These are phyloP conservation scores for Xylaria sp. DNA, from an alignment of 2,329 filamentous ascomycete genomes.

Conservation along the genomic window DNA sequence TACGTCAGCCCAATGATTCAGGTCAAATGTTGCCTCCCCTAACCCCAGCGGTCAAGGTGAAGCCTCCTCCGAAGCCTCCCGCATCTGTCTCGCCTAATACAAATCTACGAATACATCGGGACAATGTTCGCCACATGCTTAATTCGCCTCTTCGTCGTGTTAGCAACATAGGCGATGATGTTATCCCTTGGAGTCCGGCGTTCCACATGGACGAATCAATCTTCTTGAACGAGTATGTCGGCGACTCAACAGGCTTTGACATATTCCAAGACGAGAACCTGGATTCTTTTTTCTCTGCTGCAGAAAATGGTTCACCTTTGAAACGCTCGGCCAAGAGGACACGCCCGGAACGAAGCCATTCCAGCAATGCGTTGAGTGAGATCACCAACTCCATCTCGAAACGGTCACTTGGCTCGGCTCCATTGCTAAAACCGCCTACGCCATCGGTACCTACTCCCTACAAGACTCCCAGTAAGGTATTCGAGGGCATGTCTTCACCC, in stretches of 20 bases:
- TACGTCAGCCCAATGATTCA: constrained; percentile 56
- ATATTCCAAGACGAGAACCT: constrained; percentile 57
- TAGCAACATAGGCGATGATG: constrained; percentile 53
- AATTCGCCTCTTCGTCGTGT: constrained; percentile 64
- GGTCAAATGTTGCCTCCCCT: constrained; percentile 72
- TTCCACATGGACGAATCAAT: constrained; percentile 64
- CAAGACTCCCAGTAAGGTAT: constrained; percentile 61
- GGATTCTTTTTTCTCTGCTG: constrained; percentile 48
- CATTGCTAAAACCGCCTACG: constrained; percentile 52
- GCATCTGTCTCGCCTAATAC: constrained; percentile 92
- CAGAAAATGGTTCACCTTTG: constrained; percentile 64
- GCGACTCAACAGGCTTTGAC: constrained; percentile 60
- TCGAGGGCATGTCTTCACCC: constrained; percentile 58
- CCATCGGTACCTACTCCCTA: constrained; percentile 44
- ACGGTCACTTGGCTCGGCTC: constrained; percentile 54
- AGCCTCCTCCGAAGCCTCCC: constrained; percentile 58
- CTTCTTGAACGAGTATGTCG: constrained; percentile 54
- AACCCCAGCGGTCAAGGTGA: constrained; percentile 83
- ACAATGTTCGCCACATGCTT: constrained; percentile 74
- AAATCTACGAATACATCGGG: constrained; percentile 84
- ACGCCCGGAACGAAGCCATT: constrained; percentile 65
- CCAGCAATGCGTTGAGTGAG: constrained; percentile 63
- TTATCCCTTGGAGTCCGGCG: constrained; percentile 66
- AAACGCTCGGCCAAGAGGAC: constrained; percentile 65
- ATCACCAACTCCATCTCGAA: constrained; percentile 57